Evolutionary conservation across 495 filamentous ascomycete species (phyloP).

Genomic region (Cercophora newfieldiana): DNA sequence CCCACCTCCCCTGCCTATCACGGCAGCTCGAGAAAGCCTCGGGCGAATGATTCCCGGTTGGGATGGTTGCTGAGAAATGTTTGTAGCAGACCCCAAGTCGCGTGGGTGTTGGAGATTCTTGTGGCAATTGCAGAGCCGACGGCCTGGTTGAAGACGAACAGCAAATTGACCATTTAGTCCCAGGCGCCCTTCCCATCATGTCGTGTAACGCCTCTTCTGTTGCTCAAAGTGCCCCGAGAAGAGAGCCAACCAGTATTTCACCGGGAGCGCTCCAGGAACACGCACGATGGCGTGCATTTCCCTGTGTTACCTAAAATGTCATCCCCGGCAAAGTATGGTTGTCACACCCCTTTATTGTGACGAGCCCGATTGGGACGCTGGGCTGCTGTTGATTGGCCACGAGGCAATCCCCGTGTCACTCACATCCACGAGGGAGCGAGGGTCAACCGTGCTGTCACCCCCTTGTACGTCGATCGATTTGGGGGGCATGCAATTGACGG

Average conservation of each 20-base stretch:
- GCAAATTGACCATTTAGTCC: constrained; percentile 11
- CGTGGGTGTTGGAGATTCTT: background rate
- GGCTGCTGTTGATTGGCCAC: constrained; percentile 26
- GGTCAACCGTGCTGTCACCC: background rate
- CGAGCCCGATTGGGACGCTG: constrained; percentile 26
- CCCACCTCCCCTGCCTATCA: background rate
- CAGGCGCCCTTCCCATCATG: background rate
- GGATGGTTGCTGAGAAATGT: background rate
- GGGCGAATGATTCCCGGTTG: background rate
- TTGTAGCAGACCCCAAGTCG: background rate
- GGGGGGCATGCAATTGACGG: background rate
- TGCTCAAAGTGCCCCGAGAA: background rate
- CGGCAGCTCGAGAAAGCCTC: background rate
- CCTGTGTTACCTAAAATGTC: constrained; percentile 21
- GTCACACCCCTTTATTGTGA: background rate
- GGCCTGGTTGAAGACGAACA: background rate
- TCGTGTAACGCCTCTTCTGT: constrained; percentile 12
- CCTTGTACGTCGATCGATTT: background rate
- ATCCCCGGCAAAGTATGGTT: constrained; percentile 7
- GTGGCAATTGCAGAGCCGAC: background rate
- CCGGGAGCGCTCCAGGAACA: constrained; percentile 15
- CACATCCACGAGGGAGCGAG: background rate
- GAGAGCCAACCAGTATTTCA: constrained; percentile 3
- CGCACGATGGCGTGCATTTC: constrained; percentile 32
- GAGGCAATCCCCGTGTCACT: background rate